phyloP scores from a whole-genome alignment of 768 basidiomycete species.

The Pleurotus pulmonarius region DNA sequence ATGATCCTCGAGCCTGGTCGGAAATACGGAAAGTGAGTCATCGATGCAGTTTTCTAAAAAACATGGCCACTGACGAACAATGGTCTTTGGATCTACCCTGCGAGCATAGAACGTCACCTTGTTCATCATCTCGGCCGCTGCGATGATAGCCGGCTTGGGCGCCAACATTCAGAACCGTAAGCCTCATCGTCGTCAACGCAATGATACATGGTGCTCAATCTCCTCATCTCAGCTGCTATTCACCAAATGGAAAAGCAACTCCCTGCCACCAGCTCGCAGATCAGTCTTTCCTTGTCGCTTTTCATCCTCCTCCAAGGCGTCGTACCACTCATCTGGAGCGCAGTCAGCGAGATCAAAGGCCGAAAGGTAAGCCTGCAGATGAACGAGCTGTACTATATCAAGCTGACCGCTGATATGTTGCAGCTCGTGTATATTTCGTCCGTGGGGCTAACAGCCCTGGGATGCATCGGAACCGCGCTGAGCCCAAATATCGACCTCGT shows the following conservation, averaged over 20 bases:
- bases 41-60: background rate
- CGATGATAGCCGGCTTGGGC: slow-evolving; percentile 56
- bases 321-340: slow-evolving; percentile 65
- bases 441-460: slow-evolving; percentile 48
- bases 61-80: too few species aligned
- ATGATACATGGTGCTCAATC: too few species aligned
- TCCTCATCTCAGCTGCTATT: slow-evolving; percentile 48
- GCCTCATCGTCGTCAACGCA: slow-evolving; percentile 12
- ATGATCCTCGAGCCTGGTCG: slow-evolving; percentile 65
- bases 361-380: slow-evolving; percentile 47
- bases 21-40: slow-evolving; percentile 45
- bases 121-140: slow-evolving; percentile 43
- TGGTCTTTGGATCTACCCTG: too few species aligned
- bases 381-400: background rate
- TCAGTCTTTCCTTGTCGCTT: slow-evolving; percentile 66
- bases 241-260: slow-evolving; percentile 55
- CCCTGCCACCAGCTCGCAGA: slow-evolving; percentile 53
- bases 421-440: slow-evolving; percentile 55
- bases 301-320: slow-evolving; percentile 73
- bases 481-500: slow-evolving; percentile 51
- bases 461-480: slow-evolving; percentile 52
- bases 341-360: slow-evolving; percentile 72
- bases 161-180: slow-evolving; percentile 64
- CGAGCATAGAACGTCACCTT: slow-evolving; percentile 30
- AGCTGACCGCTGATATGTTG: background rate